Base-by-base conservation (phyloP, 1,284 basidiomycete genomes). In the Mycena citricolor region DNA sequence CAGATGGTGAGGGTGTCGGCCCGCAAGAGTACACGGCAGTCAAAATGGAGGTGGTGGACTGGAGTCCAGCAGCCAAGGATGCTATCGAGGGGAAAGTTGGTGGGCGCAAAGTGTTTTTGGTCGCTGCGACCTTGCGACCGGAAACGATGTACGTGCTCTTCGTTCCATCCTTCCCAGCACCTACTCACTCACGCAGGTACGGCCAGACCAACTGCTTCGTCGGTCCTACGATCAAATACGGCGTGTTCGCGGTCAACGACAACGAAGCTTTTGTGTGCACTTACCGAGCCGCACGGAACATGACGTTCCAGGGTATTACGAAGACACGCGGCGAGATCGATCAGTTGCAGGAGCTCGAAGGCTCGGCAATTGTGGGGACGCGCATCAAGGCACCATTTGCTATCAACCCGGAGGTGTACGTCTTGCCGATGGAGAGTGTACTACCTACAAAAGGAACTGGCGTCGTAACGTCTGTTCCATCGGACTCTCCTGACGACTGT, bases 131-230 rank as follows among this genome's bases (percentile, higher is more conserved):
- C 4, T 75, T 99, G 47, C 81, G 97, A 35, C 94, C 97, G 1
- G 97, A 99, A 70, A 99, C 97, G 1, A 97, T 98, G 95, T 93
- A 59, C 32, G 64, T 41, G 19, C 47, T 14, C 24, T 37, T 16
- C 23, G 19, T n/a, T 38, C 44, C 40, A 21, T 29, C n/a, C 39
- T 1, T 37, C 33, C 28, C 5, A 22, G 32, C 39, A 56, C 22
- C 51, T 45, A 29, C 53, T 52, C 37, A 53, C 17, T 46, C 37
- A 13, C 39, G 21, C 39, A 90, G 87, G 85, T 94, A 97, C 65
- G 97, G 95, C 29, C 95, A 99, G 70, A 99, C 95, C 8, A 98
- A 99, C 65, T 97, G 94, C 68, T 99, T 92, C 65, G 94, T 99
- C 41, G 92, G 94, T 28, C 85, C 92, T 0, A 68, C 73, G 36